Evolutionary conservation across 192 early-diverging fungal genomes (phyloP).

Genomic region (Phlyctochytrium bullatum): DNA sequence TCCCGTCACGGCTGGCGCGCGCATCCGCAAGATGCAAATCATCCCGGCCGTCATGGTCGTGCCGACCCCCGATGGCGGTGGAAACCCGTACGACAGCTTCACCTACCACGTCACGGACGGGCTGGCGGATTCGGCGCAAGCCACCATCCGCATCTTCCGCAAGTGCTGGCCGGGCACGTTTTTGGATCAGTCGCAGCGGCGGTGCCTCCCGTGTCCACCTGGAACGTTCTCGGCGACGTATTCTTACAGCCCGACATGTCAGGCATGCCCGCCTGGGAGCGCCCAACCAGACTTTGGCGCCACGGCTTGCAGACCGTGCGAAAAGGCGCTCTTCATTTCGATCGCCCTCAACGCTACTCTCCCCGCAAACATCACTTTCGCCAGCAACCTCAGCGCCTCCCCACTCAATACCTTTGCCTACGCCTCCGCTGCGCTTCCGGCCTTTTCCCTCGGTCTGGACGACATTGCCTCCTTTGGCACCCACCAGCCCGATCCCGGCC

Average conservation of each 20-base stretch:
- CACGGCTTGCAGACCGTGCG: not conserved
- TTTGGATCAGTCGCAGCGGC: not conserved
- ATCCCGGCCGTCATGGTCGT: not conserved
- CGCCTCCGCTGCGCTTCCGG: too few species aligned
- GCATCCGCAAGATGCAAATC: not conserved
- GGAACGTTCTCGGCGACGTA: not conserved
- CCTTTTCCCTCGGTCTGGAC: not conserved
- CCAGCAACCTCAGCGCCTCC: too few species aligned
- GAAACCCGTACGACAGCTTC: slow-evolving; percentile 8
- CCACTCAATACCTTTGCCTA: too few species aligned
- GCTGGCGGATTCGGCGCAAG: not conserved
- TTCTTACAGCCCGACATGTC: not conserved
- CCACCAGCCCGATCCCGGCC: not conserved
- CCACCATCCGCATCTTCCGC: not conserved
- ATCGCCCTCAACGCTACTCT: not conserved
- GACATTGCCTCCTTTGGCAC: not conserved
- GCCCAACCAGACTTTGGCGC: not conserved
- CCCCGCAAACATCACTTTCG: not conserved
- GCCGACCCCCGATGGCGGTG: not conserved
- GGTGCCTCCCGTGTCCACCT: not conserved
- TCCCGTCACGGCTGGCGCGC: not conserved
- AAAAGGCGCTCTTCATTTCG: not conserved
- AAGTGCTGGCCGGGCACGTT: slow-evolving; percentile 4
- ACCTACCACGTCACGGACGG: slow-evolving; percentile 1
- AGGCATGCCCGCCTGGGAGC: not conserved